Conservation (phyloP, 495 filamentous ascomycete genomes). For the Talaromyces thailandensis region DNA sequence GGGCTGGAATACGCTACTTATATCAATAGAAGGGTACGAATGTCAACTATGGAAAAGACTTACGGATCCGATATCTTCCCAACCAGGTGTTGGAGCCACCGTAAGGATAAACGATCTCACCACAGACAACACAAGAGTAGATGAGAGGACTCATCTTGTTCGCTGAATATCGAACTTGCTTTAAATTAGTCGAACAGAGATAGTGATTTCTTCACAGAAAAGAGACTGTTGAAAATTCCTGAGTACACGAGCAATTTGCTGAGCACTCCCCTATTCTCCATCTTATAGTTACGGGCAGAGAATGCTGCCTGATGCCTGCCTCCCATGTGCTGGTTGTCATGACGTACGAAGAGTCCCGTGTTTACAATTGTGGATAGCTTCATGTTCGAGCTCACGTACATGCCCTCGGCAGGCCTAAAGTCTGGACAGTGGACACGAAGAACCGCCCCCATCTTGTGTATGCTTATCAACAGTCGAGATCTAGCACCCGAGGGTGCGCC, state of each 20-base stretch:
- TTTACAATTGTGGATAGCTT: neutral
- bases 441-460: neutral
- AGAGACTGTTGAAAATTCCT: neutral
- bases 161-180: neutral
- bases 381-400: neutral
- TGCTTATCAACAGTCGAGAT: neutral
- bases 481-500: neutral
- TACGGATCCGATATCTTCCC: neutral
- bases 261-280: neutral
- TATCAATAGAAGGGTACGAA: neutral
- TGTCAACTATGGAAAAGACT: neutral
- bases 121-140: constrained; percentile 1
- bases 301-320: neutral
- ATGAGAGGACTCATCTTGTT: neutral
- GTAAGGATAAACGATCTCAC: neutral
- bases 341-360: neutral
- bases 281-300: neutral
- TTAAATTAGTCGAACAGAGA: neutral
- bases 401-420: neutral
- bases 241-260: neutral
- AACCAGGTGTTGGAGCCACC: neutral
- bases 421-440: neutral
- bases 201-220: neutral
- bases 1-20: neutral
- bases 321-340: neutral